Base-by-base conservation (phyloP, 805 yeast genomes). In the Metschnikowia drakensbergensis region DNA sequence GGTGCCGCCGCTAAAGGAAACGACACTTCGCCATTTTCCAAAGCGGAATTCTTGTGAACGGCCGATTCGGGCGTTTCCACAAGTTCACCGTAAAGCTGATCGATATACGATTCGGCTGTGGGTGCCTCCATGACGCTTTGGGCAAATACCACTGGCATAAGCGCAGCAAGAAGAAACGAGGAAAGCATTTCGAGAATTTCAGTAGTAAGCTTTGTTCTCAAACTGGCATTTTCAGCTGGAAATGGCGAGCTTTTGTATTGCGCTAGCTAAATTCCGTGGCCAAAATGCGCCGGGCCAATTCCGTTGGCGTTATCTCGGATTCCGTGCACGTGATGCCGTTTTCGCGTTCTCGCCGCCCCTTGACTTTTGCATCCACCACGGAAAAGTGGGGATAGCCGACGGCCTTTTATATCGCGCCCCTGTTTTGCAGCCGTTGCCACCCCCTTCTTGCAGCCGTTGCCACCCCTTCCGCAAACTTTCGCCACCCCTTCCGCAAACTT, bases 71-170 rank as follows among this genome's bases (percentile, higher is more conserved):
- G 23, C 10, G 52, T 35, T 17, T 37, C 45, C 5, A 55, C 54
- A 2, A 54, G 37, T 17, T 52, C 54, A 1, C 59, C 58, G 23
- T 55, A 55, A 11, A 55, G 47, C 36, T 54, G 53, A 46, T 55
- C 59, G 8, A 53, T 45, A 32, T 52, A 46, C 29, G 56, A 52
- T 10, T 47, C 45, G n/a, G 45, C 5, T 23, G 3, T 6, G 7
- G 37, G 37, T 4, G 25, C 31, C 26, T 41, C 30, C 34, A 39
- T 30, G 13, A 39, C 35, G 17, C 28, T 30, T 23, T 39, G 43
- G 11, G 35, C 43, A 10, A 23, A 39, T n/a, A 28, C 25, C 35
- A 25, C 25, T n/a, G 40, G 35, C 43, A 39, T 28, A 5, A 30
- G 9, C 10, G 9, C 17, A 29, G 43, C 35, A 23, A 39, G 3